Base-by-base conservation (phyloP, 2,329 filamentous ascomycete genomes). In the Bipolaris bicolor region DNA sequence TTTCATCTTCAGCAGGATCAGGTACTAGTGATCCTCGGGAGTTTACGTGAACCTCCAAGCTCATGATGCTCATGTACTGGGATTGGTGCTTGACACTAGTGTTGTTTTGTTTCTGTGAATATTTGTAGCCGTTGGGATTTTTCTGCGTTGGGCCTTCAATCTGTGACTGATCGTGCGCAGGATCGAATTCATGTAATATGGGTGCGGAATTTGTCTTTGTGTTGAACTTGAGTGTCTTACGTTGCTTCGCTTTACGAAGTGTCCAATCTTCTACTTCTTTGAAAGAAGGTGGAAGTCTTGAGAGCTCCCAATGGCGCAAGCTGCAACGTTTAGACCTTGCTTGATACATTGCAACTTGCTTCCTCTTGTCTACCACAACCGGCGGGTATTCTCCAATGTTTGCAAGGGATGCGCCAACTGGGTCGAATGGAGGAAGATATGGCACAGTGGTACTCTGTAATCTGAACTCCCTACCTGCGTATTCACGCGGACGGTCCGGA, bases 11-110 rank as follows among this genome's bases (percentile, higher is more conserved):
- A 65, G 94, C 91, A 0, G 95, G 95, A 69, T 99, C 92, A 1
- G 95, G 92, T 2, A 92, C 85, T 7, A 97, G 82, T 47, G 86
- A 87, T 6, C 87, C 91, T 54, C 94, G 85, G 3, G 90, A 95
- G 66, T 96, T 97, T 60, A 96, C 89, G 72, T 99, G 94, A 4
- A 98, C 79, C 73, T 99, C 95, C 6, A 99, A 77, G 64, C 92
- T 96, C 91, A 99, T 93, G 16, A 90, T 92, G 65, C 91, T 97
- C 95, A 99, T 98, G 74, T 97, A 96, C 66, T 95, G 90, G 2
- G 87, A 88, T 74, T 96, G 91, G 64, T 94, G 90, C 68, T 91
- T 86, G 16, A 96, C 87, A 64, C 88, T 92, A 0, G 88, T 90
- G 1, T 88, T 88, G 64, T 87, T 86, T 60, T 84, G 83, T 70